Evolutionary conservation across 306 rosid species (phyloP).

Genomic region (Glycine latifolia): DNA sequence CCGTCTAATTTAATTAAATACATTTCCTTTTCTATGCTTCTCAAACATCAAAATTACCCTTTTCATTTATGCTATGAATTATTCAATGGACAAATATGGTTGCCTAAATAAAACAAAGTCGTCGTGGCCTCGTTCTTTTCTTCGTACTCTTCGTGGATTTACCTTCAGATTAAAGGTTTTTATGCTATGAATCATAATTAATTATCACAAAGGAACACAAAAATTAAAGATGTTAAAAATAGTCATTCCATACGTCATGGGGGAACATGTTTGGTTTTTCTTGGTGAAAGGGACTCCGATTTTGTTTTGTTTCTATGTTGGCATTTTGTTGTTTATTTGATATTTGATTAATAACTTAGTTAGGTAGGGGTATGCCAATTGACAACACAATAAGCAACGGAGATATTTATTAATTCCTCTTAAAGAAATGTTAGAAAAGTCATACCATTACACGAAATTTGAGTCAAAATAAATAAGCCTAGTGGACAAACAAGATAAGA

Average conservation of each 20-base stretch:
- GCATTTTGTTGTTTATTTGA: slow-evolving; percentile 39
- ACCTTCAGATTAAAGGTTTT: background rate
- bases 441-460: background rate
- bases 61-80: background rate
- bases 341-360: slow-evolving; percentile 11
- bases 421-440: slow-evolving; percentile 2
- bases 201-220: slow-evolving; percentile 17
- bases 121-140: slow-evolving; percentile 27
- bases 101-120: slow-evolving; percentile 19
- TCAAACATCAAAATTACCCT: slow-evolving; percentile 12
- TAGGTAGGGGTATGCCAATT: slow-evolving; percentile 47
- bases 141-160: background rate
- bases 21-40: slow-evolving; percentile 36
- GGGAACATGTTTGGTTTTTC: slow-evolving; percentile 20
- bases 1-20: background rate
- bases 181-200: slow-evolving; percentile 2
- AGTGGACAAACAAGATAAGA: slow-evolving; percentile 19
- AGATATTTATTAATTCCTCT: slow-evolving; percentile 8
- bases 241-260: slow-evolving; percentile 21
- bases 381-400: slow-evolving; percentile 44
- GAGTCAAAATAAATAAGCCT: background rate
- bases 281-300: slow-evolving; percentile 38
- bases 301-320: slow-evolving; percentile 44
- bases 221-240: background rate
- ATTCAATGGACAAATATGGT: slow-evolving; percentile 18